Base-by-base conservation (phyloP, 805 yeast species). In the Saturnispora ahearnii region DNA sequence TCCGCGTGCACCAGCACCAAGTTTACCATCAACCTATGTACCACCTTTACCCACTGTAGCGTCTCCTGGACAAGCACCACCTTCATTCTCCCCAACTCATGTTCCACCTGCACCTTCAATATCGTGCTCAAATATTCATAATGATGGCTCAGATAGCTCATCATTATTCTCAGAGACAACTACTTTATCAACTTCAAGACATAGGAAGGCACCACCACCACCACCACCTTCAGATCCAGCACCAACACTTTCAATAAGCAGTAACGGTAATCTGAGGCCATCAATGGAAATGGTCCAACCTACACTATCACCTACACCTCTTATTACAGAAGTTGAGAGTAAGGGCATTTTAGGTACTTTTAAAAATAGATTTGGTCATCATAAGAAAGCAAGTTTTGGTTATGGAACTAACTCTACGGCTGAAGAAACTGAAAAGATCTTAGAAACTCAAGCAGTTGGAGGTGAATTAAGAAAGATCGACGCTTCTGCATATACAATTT, bases 401-500 rank as follows among this genome's bases (percentile, higher is more conserved):
- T 49, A 45, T 40, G 53, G 53, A 10, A 31, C 41, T 31, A 18
- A 30, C 3, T 45, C 48, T 29, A 18, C 56, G 42, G 15, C 49
- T 2, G 50, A 38, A 24, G 45, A 46, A 26, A 45, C 50, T 13
- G 55, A 55, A 44, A 45, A 50, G 40, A 59, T 73, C 51, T 66
- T 73, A 13, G 66, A 62, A 44, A 74, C 73, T 53, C 78, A 75
- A 57, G 56, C 62, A 18, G 72, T 71, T 2, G 82, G 82, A 1
- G 65, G 74, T 43, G 71, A 74, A 49, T 65, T 81, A 53, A 70
- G 88, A 40, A 78, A 78, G 51, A 77, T 82, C 22, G 82, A 82
- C 48, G 79, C 82, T 0, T 79, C 83, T 58, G 73, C 82, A 1
- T 82, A 82, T 60, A 82, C 88, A 0, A 79, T 82, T 50, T 67